phyloP scores from a whole-genome alignment of 1,284 basidiomycete genomes.

The Omphalotus olearius region DNA sequence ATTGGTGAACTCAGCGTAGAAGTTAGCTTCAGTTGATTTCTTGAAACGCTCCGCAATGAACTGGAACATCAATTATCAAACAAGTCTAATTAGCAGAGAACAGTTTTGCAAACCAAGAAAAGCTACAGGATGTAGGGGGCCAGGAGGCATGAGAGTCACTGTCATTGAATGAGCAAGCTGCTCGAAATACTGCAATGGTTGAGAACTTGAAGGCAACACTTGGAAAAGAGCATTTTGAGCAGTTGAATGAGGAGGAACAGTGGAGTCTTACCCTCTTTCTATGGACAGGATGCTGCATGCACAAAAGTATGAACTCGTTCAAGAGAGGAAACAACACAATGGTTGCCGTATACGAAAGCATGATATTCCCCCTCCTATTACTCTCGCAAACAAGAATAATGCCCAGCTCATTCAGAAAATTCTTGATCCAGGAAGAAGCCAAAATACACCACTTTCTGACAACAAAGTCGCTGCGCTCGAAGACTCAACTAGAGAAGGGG shows the following conservation, averaged over 20 bases:
- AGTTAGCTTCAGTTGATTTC: too few species aligned
- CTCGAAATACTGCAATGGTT: neutral
- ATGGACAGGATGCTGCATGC: constrained; percentile 7
- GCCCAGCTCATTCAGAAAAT: neutral
- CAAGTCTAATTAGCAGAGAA: too few species aligned
- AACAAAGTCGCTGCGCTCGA: neutral
- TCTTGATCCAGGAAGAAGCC: neutral
- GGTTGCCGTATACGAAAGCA: constrained; percentile 1
- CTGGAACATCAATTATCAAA: neutral
- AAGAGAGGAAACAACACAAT: constrained; percentile 7
- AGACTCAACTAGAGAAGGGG: neutral
- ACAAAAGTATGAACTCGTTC: constrained; percentile 5
- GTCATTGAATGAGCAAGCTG: neutral
- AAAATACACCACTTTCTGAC: neutral
- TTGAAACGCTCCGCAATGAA: neutral
- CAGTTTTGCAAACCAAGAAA: neutral
- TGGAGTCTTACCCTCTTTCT: constrained; percentile 1
- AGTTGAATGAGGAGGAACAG: neutral
- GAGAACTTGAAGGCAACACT: neutral
- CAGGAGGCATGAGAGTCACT: neutral
- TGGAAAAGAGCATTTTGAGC: neutral
- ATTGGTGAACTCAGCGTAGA: neutral
- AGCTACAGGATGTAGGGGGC: neutral
- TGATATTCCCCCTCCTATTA: neutral
- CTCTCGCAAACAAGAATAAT: constrained; percentile 5